phyloP scores from a whole-genome alignment of 768 basidiomycete genomes.

The Pulveroboletus ravenelii region DNA sequence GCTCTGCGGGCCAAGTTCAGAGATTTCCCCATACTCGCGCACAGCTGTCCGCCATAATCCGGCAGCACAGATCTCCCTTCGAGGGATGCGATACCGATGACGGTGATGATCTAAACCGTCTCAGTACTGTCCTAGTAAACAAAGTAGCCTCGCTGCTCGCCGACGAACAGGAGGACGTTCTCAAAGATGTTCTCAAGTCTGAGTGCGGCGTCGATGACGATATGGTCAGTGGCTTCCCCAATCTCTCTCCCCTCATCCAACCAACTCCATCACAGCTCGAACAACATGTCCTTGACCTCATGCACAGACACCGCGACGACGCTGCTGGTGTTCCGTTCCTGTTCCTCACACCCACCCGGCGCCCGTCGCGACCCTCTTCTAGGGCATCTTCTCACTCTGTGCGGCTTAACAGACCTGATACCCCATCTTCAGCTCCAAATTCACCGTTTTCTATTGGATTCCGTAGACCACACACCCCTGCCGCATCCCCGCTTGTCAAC shows the following conservation, averaged over 20 bases:
- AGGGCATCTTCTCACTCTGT: slow-evolving; percentile 68
- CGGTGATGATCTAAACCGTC: slow-evolving; percentile 45
- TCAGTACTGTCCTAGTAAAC: slow-evolving; percentile 61
- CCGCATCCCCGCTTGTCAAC: slow-evolving; percentile 70
- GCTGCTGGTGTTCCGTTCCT: slow-evolving; percentile 77
- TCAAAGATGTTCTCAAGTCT: slow-evolving; percentile 70
- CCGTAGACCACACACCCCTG: slow-evolving; percentile 75
- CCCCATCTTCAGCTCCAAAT: slow-evolving; percentile 67
- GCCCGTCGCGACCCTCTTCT: slow-evolving; percentile 79
- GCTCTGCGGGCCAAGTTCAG: slow-evolving; percentile 19
- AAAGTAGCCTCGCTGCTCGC: slow-evolving; percentile 67
- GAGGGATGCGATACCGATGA: slow-evolving; percentile 61
- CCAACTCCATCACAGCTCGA: slow-evolving; percentile 53
- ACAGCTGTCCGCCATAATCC: slow-evolving; percentile 68
- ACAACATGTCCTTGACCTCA: slow-evolving; percentile 85
- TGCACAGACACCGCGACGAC: slow-evolving; percentile 93
- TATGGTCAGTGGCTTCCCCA: slow-evolving; percentile 43
- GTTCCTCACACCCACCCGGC: slow-evolving; percentile 73
- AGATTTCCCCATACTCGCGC: slow-evolving; percentile 82
- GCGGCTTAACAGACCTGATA: slow-evolving; percentile 70
- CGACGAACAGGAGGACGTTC: slow-evolving; percentile 82
- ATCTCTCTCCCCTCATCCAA: slow-evolving; percentile 16
- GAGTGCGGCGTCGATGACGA: slow-evolving; percentile 67
- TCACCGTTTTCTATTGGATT: slow-evolving; percentile 75
- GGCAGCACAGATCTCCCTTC: slow-evolving; percentile 56